These are phyloP conservation scores for Chlorella sorokiniana DNA, from an alignment of 139 green algal genomes.

Conservation along the genomic window DNA sequence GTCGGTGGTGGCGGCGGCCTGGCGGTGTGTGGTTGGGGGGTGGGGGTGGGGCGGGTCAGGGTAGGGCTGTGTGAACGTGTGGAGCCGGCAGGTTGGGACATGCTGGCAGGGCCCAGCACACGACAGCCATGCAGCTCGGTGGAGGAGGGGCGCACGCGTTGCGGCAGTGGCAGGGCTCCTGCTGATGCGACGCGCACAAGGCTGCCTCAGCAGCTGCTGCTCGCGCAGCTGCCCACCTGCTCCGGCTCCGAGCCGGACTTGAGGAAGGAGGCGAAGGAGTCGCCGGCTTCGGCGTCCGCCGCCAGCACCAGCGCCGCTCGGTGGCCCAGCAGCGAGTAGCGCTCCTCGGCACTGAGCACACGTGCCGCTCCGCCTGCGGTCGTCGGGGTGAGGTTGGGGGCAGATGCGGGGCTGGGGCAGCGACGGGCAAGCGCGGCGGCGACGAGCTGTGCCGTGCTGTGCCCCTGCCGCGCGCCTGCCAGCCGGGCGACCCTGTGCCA, in stretches of 20 bases:
- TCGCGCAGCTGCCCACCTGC: slow-evolving; percentile 2
- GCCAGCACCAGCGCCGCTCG: slow-evolving; percentile 33
- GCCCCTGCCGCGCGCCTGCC: too few relatives aligned
- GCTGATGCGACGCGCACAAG: not conserved
- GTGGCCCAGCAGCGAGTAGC: slow-evolving; percentile 39
- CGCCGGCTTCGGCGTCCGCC: slow-evolving; percentile 10
- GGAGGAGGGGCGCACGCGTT: too few relatives aligned
- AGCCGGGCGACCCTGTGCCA: too few relatives aligned
- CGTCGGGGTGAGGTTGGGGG: not conserved
- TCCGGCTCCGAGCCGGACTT: not conserved
- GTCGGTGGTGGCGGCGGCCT: not conserved
- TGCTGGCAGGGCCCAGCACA: too few relatives aligned
- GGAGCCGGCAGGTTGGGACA: too few relatives aligned
- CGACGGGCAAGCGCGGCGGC: not conserved
- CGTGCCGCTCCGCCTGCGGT: slow-evolving; percentile 40
- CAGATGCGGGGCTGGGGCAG: too few relatives aligned
- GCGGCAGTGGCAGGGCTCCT: too few relatives aligned
- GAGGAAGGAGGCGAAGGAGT: slow-evolving; percentile 30
- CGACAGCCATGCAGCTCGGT: too few relatives aligned
- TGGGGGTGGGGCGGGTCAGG: not conserved
- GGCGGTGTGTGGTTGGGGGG: not conserved
- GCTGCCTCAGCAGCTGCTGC: not conserved
- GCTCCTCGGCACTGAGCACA: slow-evolving; percentile 39
- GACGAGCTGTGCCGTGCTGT: not conserved
- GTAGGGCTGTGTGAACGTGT: too few relatives aligned